Percentiles rank a stretch among this genome's conserved stretches.
Evolutionary conservation across 116 monocot genomes (phyloP).

Genomic region (Papilionanthe hybrid): DNA sequence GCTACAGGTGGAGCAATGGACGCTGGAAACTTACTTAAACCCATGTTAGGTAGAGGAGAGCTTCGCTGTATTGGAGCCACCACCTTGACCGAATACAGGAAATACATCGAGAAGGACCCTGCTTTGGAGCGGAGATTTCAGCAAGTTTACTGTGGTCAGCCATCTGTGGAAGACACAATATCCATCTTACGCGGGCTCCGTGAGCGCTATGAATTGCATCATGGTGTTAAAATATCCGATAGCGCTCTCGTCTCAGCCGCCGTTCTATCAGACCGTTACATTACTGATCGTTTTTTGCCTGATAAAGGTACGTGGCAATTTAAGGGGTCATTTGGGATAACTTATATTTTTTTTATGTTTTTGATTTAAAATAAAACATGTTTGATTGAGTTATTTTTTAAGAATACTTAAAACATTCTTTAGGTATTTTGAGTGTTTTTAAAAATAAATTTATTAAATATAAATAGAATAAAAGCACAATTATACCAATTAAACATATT

Average conservation of each 20-base stretch:
- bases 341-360: too few species aligned
- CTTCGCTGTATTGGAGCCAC: slow-evolving; percentile 82
- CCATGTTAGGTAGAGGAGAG: slow-evolving; percentile 75
- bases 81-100: slow-evolving; percentile 71
- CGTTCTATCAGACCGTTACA: slow-evolving; percentile 75
- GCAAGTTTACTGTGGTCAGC: slow-evolving; percentile 77
- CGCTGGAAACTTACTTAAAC: slow-evolving; percentile 72
- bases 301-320: slow-evolving; percentile 60
- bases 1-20: slow-evolving; percentile 78
- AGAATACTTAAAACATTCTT: too few species aligned
- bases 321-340: too few species aligned
- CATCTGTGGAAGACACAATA: slow-evolving; percentile 85
- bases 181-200: slow-evolving; percentile 82
- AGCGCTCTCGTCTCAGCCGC: slow-evolving; percentile 83
- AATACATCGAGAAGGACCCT: slow-evolving; percentile 88
- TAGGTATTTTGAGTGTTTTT: too few species aligned
- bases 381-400: too few species aligned
- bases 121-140: slow-evolving; percentile 88
- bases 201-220: slow-evolving; percentile 88
- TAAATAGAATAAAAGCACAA: too few species aligned
- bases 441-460: too few species aligned
- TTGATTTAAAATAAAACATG: too few species aligned
- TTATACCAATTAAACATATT: too few species aligned
- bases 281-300: slow-evolving; percentile 79
- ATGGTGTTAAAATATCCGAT: slow-evolving; percentile 87